Evolutionary conservation across 768 basidiomycete species (phyloP), one percentile per base, ranked within the genome.

Genomic region (Sarcomyxa edulis): DNA sequence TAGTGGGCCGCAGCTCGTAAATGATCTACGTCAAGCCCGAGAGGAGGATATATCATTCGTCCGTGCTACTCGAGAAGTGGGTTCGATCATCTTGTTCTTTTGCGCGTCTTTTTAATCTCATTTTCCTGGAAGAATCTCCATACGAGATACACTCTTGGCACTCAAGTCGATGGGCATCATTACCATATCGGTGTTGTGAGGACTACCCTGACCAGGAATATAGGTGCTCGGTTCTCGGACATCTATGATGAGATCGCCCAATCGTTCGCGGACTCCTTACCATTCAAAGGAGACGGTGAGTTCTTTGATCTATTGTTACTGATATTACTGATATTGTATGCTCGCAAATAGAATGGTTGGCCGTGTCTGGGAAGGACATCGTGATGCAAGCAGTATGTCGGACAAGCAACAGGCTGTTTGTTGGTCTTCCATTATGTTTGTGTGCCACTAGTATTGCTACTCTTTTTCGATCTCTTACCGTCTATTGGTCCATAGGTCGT

Each of bases 341-440:
- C n/a, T 6, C 26, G 34, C 20, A n/a, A n/a, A n/a, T n/a, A 69
- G 71, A 61, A 22, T 72, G 69, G 69, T 52, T 47, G 5, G 50
- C 46, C 2, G 41, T 64, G 3, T 44, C 52, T 2, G 48, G 54
- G 0, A 49, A 53, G 25, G 46, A 53, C 3, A 59, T 57, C 3
- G 48, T 61, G 18, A 56, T 54, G 52, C 40, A 61, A 24, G 57
- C 69, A 19, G 59, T 68, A 8, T 57, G 53, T 35, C 49, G 68
- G 19, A 57, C 62, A 11, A 64, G 56, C 46, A 71, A 68, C 43
- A 57, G 71, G 3, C 40, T 68, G 5, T 70, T 73, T 40, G 64
- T 76, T 28, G 72, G 70, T 1, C 45, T 65, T 3, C 69, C 72
- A 2, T 42, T 71, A 9, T 74, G 72, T 72, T 38, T 34, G 61